phyloP scores from a whole-genome alignment of 179 eudicot species.

The Kewa caespitosa region DNA sequence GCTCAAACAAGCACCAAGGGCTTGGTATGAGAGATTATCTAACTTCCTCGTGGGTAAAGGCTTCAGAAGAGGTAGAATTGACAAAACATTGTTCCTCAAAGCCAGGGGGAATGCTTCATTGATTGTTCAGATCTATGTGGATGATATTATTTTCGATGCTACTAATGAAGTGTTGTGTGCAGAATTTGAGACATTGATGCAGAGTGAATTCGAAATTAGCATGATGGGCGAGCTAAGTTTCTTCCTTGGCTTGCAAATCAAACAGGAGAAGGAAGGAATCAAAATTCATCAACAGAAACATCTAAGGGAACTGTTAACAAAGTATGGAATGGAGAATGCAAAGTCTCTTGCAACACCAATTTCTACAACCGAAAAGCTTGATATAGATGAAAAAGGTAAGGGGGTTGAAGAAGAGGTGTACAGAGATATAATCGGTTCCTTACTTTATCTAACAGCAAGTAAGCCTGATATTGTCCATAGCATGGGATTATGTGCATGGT shows the following conservation, averaged over 20 bases:
- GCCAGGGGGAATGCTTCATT: not conserved
- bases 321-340: not conserved
- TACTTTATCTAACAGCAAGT: not conserved
- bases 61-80: conserved; percentile 5
- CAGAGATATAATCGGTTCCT: not conserved
- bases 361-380: not conserved
- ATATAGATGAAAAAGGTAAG: not conserved
- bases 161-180: conserved; percentile 7
- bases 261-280: not conserved
- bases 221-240: conserved; percentile 20
- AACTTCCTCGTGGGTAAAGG: not conserved
- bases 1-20: conserved; percentile 21
- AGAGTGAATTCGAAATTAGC: conserved; percentile 1
- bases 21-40: conserved; percentile 17
- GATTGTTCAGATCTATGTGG: conserved; percentile 6
- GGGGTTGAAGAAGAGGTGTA: not conserved
- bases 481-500: not conserved
- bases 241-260: conserved; percentile 10
- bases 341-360: not conserved
- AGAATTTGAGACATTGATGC: not conserved
- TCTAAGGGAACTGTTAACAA: not conserved
- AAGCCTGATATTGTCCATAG: not conserved
- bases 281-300: not conserved
- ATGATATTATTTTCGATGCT: conserved; percentile 16
- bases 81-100: conserved; percentile 1